phyloP scores from a whole-genome alignment of 2,329 filamentous ascomycete species.

The Microthyrium microscopicum region DNA sequence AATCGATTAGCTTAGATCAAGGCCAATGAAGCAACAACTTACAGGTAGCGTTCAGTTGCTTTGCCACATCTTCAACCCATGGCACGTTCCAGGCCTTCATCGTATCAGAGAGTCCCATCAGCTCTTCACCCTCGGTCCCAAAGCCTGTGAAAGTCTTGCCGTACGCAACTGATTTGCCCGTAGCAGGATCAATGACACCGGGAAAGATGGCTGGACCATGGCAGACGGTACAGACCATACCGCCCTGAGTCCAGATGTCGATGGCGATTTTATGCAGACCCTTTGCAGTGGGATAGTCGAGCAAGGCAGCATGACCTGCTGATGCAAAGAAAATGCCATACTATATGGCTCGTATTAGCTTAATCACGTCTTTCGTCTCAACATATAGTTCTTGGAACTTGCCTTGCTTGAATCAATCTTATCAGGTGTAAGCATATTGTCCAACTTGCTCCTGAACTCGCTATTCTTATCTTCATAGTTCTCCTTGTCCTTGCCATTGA shows the following conservation, averaged over 20 bases:
- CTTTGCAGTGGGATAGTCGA: constrained; percentile 29
- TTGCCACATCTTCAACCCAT: constrained; percentile 17
- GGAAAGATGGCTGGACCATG: constrained; percentile 24
- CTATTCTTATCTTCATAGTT: constrained; percentile 25
- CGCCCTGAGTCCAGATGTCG: constrained; percentile 24
- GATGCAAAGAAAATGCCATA: constrained; percentile 26
- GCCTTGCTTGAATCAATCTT: constrained; percentile 11
- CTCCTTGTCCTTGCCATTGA: constrained; percentile 23
- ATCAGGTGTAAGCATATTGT: constrained; percentile 23
- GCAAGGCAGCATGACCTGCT: constrained; percentile 28
- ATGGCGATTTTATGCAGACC: constrained; percentile 25
- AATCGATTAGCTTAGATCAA: background rate
- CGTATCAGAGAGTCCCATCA: constrained; percentile 19
- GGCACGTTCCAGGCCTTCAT: constrained; percentile 18
- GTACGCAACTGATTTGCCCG: constrained; percentile 18
- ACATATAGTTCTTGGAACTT: no score
- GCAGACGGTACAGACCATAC: constrained; percentile 27
- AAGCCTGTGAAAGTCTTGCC: constrained; percentile 24
- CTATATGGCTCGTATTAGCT: no score
- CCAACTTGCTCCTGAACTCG: constrained; percentile 29
- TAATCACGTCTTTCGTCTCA: no score
- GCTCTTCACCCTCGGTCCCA: constrained; percentile 20
- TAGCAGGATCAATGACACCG: constrained; percentile 16
- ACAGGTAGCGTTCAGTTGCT: constrained; percentile 17
- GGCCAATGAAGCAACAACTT: constrained; percentile 8